Evolutionary conservation across 257 asterid species (phyloP).

Genomic region (Galeopsis tetrahit): DNA sequence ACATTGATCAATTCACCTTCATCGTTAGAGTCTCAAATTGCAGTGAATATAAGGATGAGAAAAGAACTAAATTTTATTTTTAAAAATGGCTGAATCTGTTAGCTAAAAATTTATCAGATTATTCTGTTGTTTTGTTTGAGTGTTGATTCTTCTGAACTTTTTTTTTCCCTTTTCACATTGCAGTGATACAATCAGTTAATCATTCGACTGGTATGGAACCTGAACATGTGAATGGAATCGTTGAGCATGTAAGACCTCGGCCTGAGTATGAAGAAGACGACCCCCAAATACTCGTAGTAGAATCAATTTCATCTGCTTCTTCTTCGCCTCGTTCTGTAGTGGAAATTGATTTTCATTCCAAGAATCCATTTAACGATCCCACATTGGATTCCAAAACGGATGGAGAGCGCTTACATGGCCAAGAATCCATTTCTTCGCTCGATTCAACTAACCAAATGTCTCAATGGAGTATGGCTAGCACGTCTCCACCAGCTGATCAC

Average conservation of each 20-base stretch:
- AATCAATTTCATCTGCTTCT: conserved; percentile 15
- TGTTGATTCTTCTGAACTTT: background rate
- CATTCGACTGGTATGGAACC: conserved; percentile 47
- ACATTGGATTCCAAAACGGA: conserved; percentile 33
- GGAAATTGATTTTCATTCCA: conserved; percentile 26
- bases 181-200: conserved; percentile 19
- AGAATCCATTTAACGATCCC: conserved; percentile 19
- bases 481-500: conserved; percentile 45
- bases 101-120: background rate
- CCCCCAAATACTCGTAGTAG: conserved; percentile 1
- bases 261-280: conserved; percentile 36
- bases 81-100: background rate
- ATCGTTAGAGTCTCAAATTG: too few relatives aligned
- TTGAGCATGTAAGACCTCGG: conserved; percentile 20
- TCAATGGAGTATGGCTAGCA: conserved; percentile 52
- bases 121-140: background rate
- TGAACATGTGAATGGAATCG: conserved; percentile 35
- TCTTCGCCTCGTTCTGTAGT: conserved; percentile 33
- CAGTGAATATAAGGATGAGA: background rate
- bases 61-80: background rate
- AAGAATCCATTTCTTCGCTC: conserved; percentile 27
- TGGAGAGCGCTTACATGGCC: conserved; percentile 29
- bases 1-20: too few relatives aligned
- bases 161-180: background rate
- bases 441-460: conserved; percentile 28